Base-by-base conservation (phyloP, 192 early-diverging fungal species). In the Coemansia sp. region DNA sequence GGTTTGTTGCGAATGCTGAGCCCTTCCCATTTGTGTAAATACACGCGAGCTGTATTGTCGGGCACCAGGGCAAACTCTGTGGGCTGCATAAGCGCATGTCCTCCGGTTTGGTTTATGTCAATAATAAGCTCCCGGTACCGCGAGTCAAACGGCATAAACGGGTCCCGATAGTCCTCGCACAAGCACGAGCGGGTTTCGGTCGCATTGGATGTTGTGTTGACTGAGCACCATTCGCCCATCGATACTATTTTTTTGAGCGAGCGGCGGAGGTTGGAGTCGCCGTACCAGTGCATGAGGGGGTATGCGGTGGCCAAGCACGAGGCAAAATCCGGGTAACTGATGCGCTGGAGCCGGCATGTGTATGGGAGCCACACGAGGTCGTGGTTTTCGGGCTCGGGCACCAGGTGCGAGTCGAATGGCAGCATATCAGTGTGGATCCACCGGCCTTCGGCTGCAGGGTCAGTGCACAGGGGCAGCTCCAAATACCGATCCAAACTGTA, bases 241-340 rank as follows among this genome's bases (percentile, higher is more conserved):
- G 68, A 77, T 9, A 69, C 41, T 10, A 85, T 62, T 60, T 77
- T 83, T 47, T 85, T 85, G 17, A 85, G 11, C 32, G 78, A 55
- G 15, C 84, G 56, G 6, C 84, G 74, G 4, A 65, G 55, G 52
- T 85, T 83, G 8, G 84, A 85, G 65, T 85, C 84, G 32, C 84
- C 84, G 35, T 65, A 85, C 58, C 75, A 68, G 56, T 83, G 78
- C 23, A 83, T 61, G 1, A 53, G 50, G 14, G 73, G 67, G 56
- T 81, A 75, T 22, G 56, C 56, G 27, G 58, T 48, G 0, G 57
- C 35, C 19, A 75, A n/a, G 63, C 84, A 85, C 9, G 50, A n/a
- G 11, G 56, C 70, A 62, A 81, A 83, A 3, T 77, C 63, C 22
- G 39, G 15, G 57, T 85, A 81, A 6, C 60, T 54, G 12, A 75